Percentiles rank a stretch among this genome's conserved stretches.
Evolutionary conservation across 2,329 filamentous ascomycete species (phyloP).

Genomic region (Aureobasidium sp.): DNA sequence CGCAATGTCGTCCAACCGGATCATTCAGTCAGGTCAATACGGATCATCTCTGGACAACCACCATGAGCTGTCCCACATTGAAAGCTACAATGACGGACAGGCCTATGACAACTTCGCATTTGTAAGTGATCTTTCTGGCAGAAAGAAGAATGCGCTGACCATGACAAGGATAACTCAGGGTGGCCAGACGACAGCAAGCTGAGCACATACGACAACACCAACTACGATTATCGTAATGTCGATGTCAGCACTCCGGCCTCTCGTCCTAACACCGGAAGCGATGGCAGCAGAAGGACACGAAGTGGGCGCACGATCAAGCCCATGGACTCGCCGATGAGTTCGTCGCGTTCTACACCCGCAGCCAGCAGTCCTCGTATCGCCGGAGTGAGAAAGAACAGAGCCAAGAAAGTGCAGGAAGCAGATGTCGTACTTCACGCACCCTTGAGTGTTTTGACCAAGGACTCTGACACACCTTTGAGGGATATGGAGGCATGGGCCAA

Average conservation of each 20-base stretch:
- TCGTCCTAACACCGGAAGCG: slow-evolving; percentile 35
- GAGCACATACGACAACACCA: slow-evolving; percentile 8
- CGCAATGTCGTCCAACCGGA: slow-evolving; percentile 12
- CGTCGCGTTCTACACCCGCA: slow-evolving; percentile 22
- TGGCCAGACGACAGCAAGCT: slow-evolving; percentile 3
- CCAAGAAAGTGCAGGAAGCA: slow-evolving; percentile 37
- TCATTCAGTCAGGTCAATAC: slow-evolving; percentile 6
- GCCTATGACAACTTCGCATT: slow-evolving; percentile 30
- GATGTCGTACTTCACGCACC: slow-evolving; percentile 55
- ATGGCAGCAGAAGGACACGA: slow-evolving; percentile 34
- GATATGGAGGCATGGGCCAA: slow-evolving; percentile 79
- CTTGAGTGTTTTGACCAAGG: slow-evolving; percentile 62
- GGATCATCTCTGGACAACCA: not conserved
- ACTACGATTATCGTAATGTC: slow-evolving; percentile 21
- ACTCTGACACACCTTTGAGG: slow-evolving; percentile 56
- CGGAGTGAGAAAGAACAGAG: slow-evolving; percentile 39
- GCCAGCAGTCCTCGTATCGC: slow-evolving; percentile 28
- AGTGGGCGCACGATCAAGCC: slow-evolving; percentile 29
- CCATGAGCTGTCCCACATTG: slow-evolving; percentile 35
- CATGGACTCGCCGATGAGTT: slow-evolving; percentile 31
- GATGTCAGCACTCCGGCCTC: slow-evolving; percentile 30
- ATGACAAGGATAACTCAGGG: slow-evolving; percentile 7
- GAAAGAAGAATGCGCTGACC: slow-evolving; percentile 8
- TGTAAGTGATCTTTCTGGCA: not conserved
- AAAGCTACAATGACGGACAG: slow-evolving; percentile 36